Evolutionary conservation across 495 filamentous ascomycete species (phyloP).

Genomic region (Penicillium samsonianum): DNA sequence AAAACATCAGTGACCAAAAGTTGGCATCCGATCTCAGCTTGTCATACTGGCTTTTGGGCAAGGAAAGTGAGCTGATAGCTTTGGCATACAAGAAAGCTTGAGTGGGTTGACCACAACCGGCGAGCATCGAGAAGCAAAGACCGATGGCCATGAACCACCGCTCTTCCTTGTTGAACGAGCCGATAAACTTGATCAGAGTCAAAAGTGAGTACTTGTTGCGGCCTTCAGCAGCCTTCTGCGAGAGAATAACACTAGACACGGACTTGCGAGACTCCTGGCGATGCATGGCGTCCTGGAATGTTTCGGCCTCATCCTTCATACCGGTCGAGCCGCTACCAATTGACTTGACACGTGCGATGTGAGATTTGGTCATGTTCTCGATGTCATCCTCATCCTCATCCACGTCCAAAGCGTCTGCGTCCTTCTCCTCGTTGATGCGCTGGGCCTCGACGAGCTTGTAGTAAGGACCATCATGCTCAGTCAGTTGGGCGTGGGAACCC

Average conservation of each 20-base stretch:
- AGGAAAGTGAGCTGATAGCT: slow-evolving; percentile 68
- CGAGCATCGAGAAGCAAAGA: slow-evolving; percentile 74
- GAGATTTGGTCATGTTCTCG: slow-evolving; percentile 22
- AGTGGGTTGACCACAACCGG: slow-evolving; percentile 80
- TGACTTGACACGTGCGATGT: slow-evolving; percentile 34
- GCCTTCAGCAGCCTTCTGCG: slow-evolving; percentile 49
- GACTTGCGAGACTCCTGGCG: slow-evolving; percentile 66
- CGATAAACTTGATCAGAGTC: slow-evolving; percentile 82
- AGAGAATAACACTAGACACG: slow-evolving; percentile 71
- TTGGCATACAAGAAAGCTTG: slow-evolving; percentile 93
- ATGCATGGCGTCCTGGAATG: slow-evolving; percentile 28
- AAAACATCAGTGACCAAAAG: slow-evolving; percentile 93
- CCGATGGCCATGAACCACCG: slow-evolving; percentile 73
- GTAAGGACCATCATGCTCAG: slow-evolving; percentile 64
- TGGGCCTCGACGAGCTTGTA: slow-evolving; percentile 78
- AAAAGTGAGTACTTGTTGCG: slow-evolving; percentile 69
- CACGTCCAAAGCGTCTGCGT: slow-evolving; percentile 46
- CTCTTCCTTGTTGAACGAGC: slow-evolving; percentile 78
- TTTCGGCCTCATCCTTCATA: slow-evolving; percentile 26
- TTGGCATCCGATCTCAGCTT: slow-evolving; percentile 66
- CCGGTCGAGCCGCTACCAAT: slow-evolving; percentile 29
- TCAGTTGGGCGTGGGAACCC: slow-evolving; percentile 73
- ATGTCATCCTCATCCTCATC: slow-evolving; percentile 35
- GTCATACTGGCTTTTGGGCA: slow-evolving; percentile 44
- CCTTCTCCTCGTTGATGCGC: slow-evolving; percentile 67